A percentile compares a stretch with the other conserved stretches of the same genome.
phyloP scores from a whole-genome alignment of 2,329 filamentous ascomycete genomes.

The Phoma sp. region DNA sequence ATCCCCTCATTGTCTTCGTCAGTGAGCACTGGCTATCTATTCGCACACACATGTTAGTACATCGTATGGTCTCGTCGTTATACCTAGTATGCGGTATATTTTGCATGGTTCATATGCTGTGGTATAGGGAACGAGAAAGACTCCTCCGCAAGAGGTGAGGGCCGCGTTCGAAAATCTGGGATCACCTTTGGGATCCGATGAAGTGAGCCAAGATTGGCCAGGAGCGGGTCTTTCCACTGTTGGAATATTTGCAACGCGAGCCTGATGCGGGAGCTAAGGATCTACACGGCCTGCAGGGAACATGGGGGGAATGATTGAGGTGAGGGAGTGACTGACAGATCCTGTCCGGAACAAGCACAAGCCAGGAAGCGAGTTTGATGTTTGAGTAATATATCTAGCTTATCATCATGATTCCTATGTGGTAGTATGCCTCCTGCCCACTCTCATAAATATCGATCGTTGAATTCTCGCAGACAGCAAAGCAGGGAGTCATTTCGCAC shows the following conservation, averaged over 20 bases:
- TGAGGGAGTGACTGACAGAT: no score
- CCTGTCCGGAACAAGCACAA: no score
- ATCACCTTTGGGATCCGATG: background rate
- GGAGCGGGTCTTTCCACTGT: background rate
- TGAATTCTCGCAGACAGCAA: no score
- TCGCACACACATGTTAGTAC: background rate
- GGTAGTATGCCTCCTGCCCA: no score
- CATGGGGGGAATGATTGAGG: no score
- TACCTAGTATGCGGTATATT: background rate
- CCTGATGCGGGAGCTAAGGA: background rate
- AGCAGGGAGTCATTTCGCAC: no score
- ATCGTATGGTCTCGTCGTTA: background rate
- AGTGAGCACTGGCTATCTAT: background rate
- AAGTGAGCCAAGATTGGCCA: background rate
- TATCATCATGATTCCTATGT: no score
- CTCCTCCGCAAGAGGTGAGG: background rate
- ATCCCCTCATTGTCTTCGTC: background rate
- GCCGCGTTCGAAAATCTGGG: background rate
- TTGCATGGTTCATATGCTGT: background rate
- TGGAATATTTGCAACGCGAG: background rate
- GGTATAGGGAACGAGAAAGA: background rate
- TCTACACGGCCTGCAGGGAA: no score
- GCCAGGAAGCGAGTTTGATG: no score
- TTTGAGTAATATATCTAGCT: no score
- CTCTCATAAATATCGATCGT: no score